A percentile compares a stretch with the other conserved stretches of the same genome.
Conservation (phyloP, 2,329 filamentous ascomycete genomes). For the Colletotrichum neosansevieriae region DNA sequence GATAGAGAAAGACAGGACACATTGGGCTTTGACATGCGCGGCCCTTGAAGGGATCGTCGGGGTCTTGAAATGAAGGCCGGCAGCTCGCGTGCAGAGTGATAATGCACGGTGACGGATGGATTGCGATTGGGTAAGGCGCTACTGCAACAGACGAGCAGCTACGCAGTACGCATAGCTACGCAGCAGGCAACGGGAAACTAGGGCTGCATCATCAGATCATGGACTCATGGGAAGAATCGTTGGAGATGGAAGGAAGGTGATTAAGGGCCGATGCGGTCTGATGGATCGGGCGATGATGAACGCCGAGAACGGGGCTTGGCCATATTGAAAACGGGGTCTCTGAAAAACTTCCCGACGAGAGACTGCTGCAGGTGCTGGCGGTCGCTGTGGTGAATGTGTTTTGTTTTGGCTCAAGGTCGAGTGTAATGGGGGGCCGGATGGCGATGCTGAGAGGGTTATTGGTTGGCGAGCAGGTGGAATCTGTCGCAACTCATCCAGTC, state of each 20-base stretch:
- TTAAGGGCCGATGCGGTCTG: neutral
- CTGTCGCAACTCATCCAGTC: slow-evolving; percentile 3
- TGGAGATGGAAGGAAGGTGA: neutral
- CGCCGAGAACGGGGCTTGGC: slow-evolving; percentile 16
- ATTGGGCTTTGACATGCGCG: slow-evolving; percentile 18
- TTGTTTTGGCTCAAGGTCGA: neutral
- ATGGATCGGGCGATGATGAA: slow-evolving; percentile 29
- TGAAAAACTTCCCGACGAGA: slow-evolving; percentile 26
- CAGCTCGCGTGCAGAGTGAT: neutral
- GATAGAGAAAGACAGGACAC: neutral
- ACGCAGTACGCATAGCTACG: neutral
- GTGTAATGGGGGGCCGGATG: neutral
- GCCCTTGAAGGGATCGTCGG: neutral
- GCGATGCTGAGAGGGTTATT: slow-evolving; percentile 4
- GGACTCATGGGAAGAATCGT: neutral
- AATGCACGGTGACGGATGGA: neutral
- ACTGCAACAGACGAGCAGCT: neutral
- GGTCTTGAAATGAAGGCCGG: slow-evolving; percentile 1
- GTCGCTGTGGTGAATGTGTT: slow-evolving; percentile 9
- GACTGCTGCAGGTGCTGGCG: neutral
- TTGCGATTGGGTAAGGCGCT: slow-evolving; percentile 1
- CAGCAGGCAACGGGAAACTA: slow-evolving; percentile 12
- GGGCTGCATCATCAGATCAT: slow-evolving; percentile 38
- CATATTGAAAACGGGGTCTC: slow-evolving; percentile 15
- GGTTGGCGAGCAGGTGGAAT: slow-evolving; percentile 12